Base-by-base conservation (phyloP, 2,329 filamentous ascomycete species). In the Corynespora cassiicola region DNA sequence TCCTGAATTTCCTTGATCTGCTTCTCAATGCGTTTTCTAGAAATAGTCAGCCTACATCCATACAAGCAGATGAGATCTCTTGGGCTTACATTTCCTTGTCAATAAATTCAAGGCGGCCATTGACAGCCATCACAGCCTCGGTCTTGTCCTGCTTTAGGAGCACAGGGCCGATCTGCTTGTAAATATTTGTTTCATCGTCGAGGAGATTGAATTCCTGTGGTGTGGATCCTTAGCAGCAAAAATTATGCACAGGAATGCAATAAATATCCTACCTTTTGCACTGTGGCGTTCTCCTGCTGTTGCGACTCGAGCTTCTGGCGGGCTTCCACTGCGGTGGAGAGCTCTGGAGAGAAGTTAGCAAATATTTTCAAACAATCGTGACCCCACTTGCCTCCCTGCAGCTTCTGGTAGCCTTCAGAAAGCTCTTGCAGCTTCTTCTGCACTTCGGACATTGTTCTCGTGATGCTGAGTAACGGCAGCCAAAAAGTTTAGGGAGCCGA, bases 271-370 rank as follows among this genome's bases (percentile, higher is more conserved):
- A 89, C 88, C 73, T 88, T 87, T 68, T 95, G 84, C 7, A 99
- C 94, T 11, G 87, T 85, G 31, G 85, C 74, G 65, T 97, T 99
- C 69, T 99, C 94, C 63, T 96, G 89, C 67, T 88, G 88, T 70
- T 99, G 94, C 6, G 90, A 88, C 67, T 96, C 91, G 6, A 99
- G 83, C 71, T 88, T 95, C 73, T 99, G 91, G 48, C 91, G 83
- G 7, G 90, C 87, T 28, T 84, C 78, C 17, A 97, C 82, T 12
- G 82, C 75, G 27, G 77, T 80, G 68, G 90, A 87, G 38, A 97
- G 80, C 56, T 97, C 94, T 96, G 39, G 34, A 32, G 47, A 26
- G 26, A 35, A 14, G 39, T 63, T 45, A 61, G 53, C 42, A 31
- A 36, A 16, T 14, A 11, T 34, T 23, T 15, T 8, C 2, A 4